Evolutionary conservation across 2,329 filamentous ascomycete species (phyloP), one percentile per base, ranked within the genome.

Genomic region (Fusarium bulbicola): DNA sequence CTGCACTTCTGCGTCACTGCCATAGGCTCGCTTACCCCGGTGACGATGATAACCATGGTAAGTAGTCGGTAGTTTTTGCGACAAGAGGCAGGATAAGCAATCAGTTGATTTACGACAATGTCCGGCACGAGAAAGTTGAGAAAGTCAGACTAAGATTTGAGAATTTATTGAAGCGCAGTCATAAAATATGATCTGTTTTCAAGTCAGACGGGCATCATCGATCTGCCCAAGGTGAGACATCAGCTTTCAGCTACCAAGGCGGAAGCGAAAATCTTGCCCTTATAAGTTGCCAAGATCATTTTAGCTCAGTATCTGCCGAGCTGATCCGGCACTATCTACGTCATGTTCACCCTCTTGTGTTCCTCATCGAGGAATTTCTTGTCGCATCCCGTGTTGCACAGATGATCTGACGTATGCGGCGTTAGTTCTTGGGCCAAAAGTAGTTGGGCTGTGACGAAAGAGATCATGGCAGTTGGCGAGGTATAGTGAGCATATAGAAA

Each of bases 21-120:
- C 4, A 12, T 39, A 13, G 26, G 12, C 7, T n/a, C n/a, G 32
- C 72, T 59, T 61, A 74, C 72, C 4, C 72, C 72, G 9, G 72
- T 74, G 9, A 74, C 59, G 3, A 74, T 40, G 18, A 72, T 64
- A 1, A 68, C 61, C 72, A 74, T 74, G 11, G 7, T n/a, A n/a
- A n/a, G n/a, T n/a, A n/a, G n/a, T n/a, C n/a, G n/a, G n/a, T 14
- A 12, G 6, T 26, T 13, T 16, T 16, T 6, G 20, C 21, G 11
- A 3, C 15, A 7, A 21, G 21, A 21, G 10, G 43, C 4, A 46
- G 24, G 9, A 7, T 10, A 1, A 47, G 3, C 14, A 7, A 30
- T 11, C 4, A 3, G 20, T 28, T 3, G 9, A 21, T 28, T 46
- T 11, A 14, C 13, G 3, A 5, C 7, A 20, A 5, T 3, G 42